Percentiles rank a stretch among this genome's conserved stretches.
Evolutionary conservation across 2,329 filamentous ascomycete genomes (phyloP).

Genomic region (Colletotrichum noveboracense): DNA sequence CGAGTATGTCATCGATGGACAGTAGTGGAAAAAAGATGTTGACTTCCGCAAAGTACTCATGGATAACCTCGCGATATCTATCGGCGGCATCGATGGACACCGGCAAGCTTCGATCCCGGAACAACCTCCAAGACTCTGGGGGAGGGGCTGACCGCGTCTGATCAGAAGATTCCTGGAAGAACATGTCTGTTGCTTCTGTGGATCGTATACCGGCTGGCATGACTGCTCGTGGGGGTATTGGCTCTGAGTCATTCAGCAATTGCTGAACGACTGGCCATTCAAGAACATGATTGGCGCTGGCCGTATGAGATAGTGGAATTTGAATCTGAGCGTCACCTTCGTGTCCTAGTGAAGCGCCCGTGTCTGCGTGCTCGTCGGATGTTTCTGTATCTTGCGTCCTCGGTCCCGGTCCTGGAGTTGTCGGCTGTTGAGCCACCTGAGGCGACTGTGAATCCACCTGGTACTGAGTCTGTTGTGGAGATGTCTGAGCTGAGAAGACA

Average conservation of each 20-base stretch:
- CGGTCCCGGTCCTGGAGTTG: not conserved
- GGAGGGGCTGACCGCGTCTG: not conserved
- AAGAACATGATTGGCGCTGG: conserved; percentile 28
- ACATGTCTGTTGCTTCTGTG: conserved; percentile 17
- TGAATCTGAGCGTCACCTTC: conserved; percentile 10
- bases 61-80: conserved; percentile 8
- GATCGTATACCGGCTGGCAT: not conserved
- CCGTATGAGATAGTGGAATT: conserved; percentile 26
- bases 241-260: conserved; percentile 11
- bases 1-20: not conserved
- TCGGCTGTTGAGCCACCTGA: not conserved
- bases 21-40: conserved; percentile 28
- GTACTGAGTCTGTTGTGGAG: not conserved
- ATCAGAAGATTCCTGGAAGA: not conserved
- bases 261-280: conserved; percentile 26
- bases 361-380: not conserved
- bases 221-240: not conserved
- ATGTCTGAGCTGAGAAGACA: not conserved
- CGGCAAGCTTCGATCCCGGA: not conserved
- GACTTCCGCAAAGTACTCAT: conserved; percentile 29
- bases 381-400: not conserved
- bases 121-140: conserved; percentile 22
- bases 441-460: not conserved
- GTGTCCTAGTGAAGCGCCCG: not conserved
- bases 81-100: not conserved